Evolutionary conservation across 805 yeast species (phyloP).

Genomic region (Candida lessepsii): DNA sequence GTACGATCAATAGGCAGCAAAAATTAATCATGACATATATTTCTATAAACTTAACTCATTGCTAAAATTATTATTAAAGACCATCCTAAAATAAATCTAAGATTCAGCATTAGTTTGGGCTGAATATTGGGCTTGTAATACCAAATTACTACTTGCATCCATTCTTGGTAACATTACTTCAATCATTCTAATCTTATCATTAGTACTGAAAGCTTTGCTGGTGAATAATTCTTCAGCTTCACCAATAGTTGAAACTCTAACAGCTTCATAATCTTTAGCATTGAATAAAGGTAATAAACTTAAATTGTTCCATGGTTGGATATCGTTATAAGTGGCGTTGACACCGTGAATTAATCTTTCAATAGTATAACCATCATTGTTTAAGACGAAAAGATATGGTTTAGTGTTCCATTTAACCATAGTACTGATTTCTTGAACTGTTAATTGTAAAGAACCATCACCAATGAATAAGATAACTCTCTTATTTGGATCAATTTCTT

Average conservation of each 20-base stretch:
- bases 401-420: slow-evolving; percentile 64
- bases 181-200: slow-evolving; percentile 60
- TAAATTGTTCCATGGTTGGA: slow-evolving; percentile 69
- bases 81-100: not conserved
- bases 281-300: slow-evolving; percentile 58
- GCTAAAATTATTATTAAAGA: not conserved
- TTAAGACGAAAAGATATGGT: slow-evolving; percentile 67
- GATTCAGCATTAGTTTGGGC: slow-evolving; percentile 24
- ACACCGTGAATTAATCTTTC: slow-evolving; percentile 74
- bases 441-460: slow-evolving; percentile 74
- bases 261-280: slow-evolving; percentile 54
- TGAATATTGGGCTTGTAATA: slow-evolving; percentile 35
- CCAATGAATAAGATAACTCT: slow-evolving; percentile 70
- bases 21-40: no score
- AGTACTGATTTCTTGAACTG: slow-evolving; percentile 72
- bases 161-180: slow-evolving; percentile 67
- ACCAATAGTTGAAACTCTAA: slow-evolving; percentile 53
- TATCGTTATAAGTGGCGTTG: slow-evolving; percentile 60
- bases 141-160: slow-evolving; percentile 68
- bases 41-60: not conserved
- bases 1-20: no score
- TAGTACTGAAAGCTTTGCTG: slow-evolving; percentile 48
- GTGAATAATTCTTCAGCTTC: slow-evolving; percentile 54
- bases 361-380: slow-evolving; percentile 74
- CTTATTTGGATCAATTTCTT: slow-evolving; percentile 57